These are phyloP conservation scores for Cladosporium cucumerinum DNA, from an alignment of 2,329 filamentous ascomycete genomes.

Conservation along the genomic window DNA sequence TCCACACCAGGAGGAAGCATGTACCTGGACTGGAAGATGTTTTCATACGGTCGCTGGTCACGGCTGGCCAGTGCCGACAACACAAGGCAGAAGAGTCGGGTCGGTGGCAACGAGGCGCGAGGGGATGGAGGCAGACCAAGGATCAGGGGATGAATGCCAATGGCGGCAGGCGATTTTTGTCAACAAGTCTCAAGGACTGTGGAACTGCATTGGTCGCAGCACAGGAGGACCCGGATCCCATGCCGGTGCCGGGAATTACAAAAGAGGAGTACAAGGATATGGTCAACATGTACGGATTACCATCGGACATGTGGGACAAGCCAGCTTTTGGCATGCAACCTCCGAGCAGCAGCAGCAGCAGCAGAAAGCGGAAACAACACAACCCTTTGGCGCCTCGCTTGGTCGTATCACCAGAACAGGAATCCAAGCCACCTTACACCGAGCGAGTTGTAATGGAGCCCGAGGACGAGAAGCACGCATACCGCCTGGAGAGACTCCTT, in stretches of 20 bases:
- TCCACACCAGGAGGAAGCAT: not conserved
- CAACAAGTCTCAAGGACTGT: not conserved
- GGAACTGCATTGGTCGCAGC: not conserved
- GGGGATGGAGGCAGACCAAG: slow-evolving; percentile 11
- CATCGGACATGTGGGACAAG: slow-evolving; percentile 20
- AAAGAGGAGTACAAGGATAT: slow-evolving; percentile 47
- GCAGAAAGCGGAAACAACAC: slow-evolving; percentile 16
- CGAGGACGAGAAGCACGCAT: slow-evolving; percentile 23
- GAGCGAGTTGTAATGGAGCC: slow-evolving; percentile 23
- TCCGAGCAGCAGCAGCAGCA: not conserved
- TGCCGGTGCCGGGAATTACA: slow-evolving; percentile 27
- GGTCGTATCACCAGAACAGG: slow-evolving; percentile 29
- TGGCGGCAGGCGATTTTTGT: slow-evolving; percentile 4
- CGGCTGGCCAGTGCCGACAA: slow-evolving; percentile 49
- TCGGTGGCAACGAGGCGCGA: slow-evolving; percentile 2
- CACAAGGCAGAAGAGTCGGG: slow-evolving; percentile 41
- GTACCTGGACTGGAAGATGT: slow-evolving; percentile 44
- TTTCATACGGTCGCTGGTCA: slow-evolving; percentile 52
- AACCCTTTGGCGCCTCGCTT: slow-evolving; percentile 31
- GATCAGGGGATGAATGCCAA: not conserved
- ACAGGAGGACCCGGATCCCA: not conserved
- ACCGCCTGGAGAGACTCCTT: slow-evolving; percentile 20
- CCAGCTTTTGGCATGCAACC: slow-evolving; percentile 6
- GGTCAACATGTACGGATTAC: slow-evolving; percentile 46
- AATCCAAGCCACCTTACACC: slow-evolving; percentile 17